Conservation (phyloP, 1,284 basidiomycete species). For the Trichosporon sp. region DNA sequence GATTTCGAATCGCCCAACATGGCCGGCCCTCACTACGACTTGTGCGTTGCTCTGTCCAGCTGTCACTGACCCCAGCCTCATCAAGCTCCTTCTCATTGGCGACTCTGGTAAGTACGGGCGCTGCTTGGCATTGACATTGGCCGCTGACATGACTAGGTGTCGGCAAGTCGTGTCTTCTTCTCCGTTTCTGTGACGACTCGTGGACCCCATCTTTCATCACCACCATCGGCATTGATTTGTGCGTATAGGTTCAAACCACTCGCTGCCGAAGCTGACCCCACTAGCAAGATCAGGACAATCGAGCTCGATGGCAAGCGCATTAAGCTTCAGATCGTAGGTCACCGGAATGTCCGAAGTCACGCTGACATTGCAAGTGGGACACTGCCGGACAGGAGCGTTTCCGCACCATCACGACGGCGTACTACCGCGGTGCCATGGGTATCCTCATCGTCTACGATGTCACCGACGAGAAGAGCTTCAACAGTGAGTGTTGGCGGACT, state of each 20-base stretch:
- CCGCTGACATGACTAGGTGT: constrained; percentile 65
- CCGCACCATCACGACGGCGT: constrained; percentile 99
- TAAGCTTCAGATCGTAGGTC: constrained; percentile 95
- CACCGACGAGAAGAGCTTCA: constrained; percentile 96
- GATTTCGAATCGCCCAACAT: constrained; percentile 28
- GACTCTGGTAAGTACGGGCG: constrained; percentile 76
- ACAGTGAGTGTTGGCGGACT: constrained; percentile 66
- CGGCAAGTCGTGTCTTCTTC: constrained; percentile 96
- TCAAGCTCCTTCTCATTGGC: constrained; percentile 96
- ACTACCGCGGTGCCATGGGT: constrained; percentile 99
- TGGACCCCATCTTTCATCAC: constrained; percentile 99
- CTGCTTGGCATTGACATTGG: background rate
- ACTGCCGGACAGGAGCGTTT: constrained; percentile 99
- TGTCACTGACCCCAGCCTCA: constrained; percentile 62
- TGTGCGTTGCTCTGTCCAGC: constrained; percentile 46
- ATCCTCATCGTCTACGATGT: constrained; percentile 98
- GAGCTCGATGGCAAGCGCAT: constrained; percentile 99
- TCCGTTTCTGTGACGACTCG: constrained; percentile 99
- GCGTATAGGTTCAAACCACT: constrained; percentile 26
- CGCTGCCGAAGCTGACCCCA: constrained; percentile 14
- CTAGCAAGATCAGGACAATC: constrained; percentile 82
- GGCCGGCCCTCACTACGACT: constrained; percentile 57
- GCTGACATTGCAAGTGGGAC: constrained; percentile 73
- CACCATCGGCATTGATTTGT: constrained; percentile 73
- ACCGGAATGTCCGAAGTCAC: background rate